Base-by-base conservation (phyloP, 306 rosid species). In the Cotoneaster glaucophyllus region DNA sequence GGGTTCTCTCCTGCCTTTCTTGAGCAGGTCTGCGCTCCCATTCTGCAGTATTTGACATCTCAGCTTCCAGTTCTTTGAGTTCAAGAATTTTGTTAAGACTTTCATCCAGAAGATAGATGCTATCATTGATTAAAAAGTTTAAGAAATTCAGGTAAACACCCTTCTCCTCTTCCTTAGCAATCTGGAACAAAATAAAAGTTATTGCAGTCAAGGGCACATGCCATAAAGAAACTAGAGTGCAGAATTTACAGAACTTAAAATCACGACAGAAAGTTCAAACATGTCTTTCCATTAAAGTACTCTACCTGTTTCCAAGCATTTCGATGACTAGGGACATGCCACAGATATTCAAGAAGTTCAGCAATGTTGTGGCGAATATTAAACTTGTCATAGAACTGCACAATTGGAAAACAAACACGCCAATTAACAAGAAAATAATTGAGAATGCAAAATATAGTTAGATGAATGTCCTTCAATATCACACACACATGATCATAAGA, bases 301-400 rank as follows among this genome's bases (percentile, higher is more conserved):
- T 61, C 10, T 83, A 96, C 99, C 98, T 87, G 88, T 86, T 92
- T 92, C 99, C 99, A 96, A 45, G 99, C 96, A 87, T 89, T 96
- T 37, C 89, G 98, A 84, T 96, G 99, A 86, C 96, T 90, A 77
- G 99, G 99, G 76, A 96, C 98, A 82, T 90, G 97, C 98, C 99
- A 96, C 34, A 96, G 88, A 88, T 96, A 92, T 77, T 96, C 99
- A 5, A 96, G 99, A 82, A 96, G 98, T 71, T 96, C 99, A 4
- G 99, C 98, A 76, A 96, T 96, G 77, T 96, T 90, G 81, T 96
- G 98, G 57, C 99, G 99, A 80, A 96, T 96, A 86, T 90, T 96
- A 79, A 96, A 96, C 89, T 96, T 96, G 86, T 96, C 99, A 64
- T 89, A 96, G 77, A 96, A 96, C 99, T 96, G 92, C 82, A 84